Evolutionary conservation across 108 stramenopile genomes (phyloP).

Genomic region (Seminavis robusta): DNA sequence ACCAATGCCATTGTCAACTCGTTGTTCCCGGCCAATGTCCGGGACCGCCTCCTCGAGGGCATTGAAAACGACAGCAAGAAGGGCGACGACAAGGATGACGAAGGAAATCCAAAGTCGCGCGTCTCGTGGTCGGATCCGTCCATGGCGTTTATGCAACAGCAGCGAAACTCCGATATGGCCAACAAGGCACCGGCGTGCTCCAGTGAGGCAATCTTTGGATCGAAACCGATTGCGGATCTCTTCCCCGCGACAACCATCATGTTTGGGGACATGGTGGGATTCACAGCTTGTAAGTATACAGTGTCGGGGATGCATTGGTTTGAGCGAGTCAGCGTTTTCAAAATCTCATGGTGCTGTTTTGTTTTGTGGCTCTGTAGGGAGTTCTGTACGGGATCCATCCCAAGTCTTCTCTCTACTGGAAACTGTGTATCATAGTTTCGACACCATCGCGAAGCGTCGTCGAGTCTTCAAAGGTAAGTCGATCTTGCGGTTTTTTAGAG

Average conservation of each 20-base stretch:
- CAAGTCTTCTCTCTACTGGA: constrained; percentile 56
- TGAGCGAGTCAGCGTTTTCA: too few species aligned
- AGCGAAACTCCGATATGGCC: too few species aligned
- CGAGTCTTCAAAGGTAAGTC: constrained; percentile 47
- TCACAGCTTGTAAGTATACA: too few species aligned
- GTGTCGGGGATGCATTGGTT: too few species aligned
- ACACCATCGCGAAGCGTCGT: constrained; percentile 24
- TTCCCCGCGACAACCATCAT: constrained; percentile 43
- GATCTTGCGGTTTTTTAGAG: too few species aligned
- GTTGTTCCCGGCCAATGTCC: constrained; percentile 32
- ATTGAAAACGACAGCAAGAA: background rate
- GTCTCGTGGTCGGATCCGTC: too few species aligned
- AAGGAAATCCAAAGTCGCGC: too few species aligned
- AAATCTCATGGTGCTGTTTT: too few species aligned
- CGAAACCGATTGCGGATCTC: constrained; percentile 68
- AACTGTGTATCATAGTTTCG: constrained; percentile 41
- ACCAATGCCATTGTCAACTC: constrained; percentile 19
- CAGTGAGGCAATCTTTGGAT: too few species aligned
- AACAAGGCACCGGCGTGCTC: too few species aligned
- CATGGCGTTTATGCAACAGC: too few species aligned
- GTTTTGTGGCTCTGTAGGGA: constrained; percentile 42
- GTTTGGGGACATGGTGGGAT: constrained; percentile 10
- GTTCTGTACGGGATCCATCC: constrained; percentile 27
- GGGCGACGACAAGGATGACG: too few species aligned
- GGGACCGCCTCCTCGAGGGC: constrained; percentile 23